A percentile compares a stretch with the other conserved stretches of the same genome.
Conservation (phyloP, 2,329 filamentous ascomycete genomes). For the Talaromyces funiculosus region DNA sequence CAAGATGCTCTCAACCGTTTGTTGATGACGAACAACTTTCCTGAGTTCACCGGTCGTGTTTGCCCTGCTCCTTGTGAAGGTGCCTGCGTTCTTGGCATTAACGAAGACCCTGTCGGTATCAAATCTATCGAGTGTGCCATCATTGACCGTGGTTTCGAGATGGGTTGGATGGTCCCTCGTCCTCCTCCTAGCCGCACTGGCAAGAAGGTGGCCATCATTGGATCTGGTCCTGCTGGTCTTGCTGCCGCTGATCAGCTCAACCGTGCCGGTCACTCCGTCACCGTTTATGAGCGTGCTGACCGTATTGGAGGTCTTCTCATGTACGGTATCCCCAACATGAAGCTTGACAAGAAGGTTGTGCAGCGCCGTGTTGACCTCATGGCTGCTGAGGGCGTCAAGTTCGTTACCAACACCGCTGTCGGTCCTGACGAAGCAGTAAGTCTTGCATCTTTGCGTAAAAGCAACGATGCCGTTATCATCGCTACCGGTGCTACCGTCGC, state of each 20-base stretch:
- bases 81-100: slow-evolving; percentile 92
- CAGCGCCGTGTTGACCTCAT: slow-evolving; percentile 94
- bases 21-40: slow-evolving; percentile 97
- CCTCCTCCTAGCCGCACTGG: slow-evolving; percentile 75
- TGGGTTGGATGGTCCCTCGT: slow-evolving; percentile 91
- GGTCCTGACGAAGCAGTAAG: slow-evolving; percentile 66
- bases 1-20: slow-evolving; percentile 84
- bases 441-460: slow-evolving; percentile 64
- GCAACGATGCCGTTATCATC: slow-evolving; percentile 79
- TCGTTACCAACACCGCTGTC: slow-evolving; percentile 70
- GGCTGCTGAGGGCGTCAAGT: slow-evolving; percentile 78
- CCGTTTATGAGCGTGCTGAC: slow-evolving; percentile 88
- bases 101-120: slow-evolving; percentile 94
- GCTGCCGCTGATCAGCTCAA: slow-evolving; percentile 91
- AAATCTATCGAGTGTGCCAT: slow-evolving; percentile 98
- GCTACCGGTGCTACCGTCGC: slow-evolving; percentile 90
- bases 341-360: slow-evolving; percentile 95
- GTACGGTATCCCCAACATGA: slow-evolving; percentile 99
- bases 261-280: slow-evolving; percentile 80
- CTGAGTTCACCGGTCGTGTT: slow-evolving; percentile 94
- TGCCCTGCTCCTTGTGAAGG: slow-evolving; percentile 96
- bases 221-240: slow-evolving; percentile 86
- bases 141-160: slow-evolving; percentile 94
- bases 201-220: slow-evolving; percentile 83
- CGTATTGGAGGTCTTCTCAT: slow-evolving; percentile 87